Percentiles rank a stretch among this genome's conserved stretches.
Evolutionary conservation across 1,284 basidiomycete genomes (phyloP).

Genomic region (Heterobasidion occidentale): DNA sequence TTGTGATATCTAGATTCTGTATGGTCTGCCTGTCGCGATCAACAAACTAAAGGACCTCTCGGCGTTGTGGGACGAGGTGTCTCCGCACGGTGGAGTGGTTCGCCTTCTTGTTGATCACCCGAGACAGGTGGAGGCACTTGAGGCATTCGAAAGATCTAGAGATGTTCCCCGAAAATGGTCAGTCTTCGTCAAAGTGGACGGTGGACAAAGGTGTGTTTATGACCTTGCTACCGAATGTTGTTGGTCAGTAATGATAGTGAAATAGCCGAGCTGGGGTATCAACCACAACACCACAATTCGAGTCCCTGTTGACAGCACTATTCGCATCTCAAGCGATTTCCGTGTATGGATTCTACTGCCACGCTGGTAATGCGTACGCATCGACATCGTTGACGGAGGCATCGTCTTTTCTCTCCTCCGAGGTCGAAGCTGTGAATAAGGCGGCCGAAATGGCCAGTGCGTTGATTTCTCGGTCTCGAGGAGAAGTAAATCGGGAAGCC

Average conservation of each 20-base stretch:
- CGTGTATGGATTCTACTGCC: constrained; percentile 81
- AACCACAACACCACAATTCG: constrained; percentile 33
- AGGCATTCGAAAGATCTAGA: constrained; percentile 42
- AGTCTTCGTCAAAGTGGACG: constrained; percentile 77
- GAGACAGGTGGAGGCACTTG: constrained; percentile 61
- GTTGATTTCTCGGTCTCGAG: constrained; percentile 19
- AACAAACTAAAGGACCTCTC: constrained; percentile 73
- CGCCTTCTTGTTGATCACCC: constrained; percentile 73
- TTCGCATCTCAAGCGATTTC: constrained; percentile 47
- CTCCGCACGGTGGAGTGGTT: constrained; percentile 43
- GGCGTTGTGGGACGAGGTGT: constrained; percentile 47
- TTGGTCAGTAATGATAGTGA: not conserved
- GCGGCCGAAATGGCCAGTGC: constrained; percentile 51
- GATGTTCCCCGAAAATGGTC: constrained; percentile 49
- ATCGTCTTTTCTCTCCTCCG: constrained; percentile 56
- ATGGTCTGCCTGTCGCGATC: constrained; percentile 62
- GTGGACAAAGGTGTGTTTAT: constrained; percentile 60
- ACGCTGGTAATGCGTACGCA: constrained; percentile 71
- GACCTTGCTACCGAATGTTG: not conserved
- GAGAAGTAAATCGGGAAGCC: constrained; percentile 25
- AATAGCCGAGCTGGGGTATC: constrained; percentile 75
- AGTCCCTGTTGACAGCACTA: constrained; percentile 43
- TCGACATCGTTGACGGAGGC: constrained; percentile 62
- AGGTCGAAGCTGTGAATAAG: constrained; percentile 64
- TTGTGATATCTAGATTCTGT: constrained; percentile 56